These are phyloP conservation scores for Maudiozyma serrabonitensis DNA, from an alignment of 805 yeast species.

Conservation along the genomic window DNA sequence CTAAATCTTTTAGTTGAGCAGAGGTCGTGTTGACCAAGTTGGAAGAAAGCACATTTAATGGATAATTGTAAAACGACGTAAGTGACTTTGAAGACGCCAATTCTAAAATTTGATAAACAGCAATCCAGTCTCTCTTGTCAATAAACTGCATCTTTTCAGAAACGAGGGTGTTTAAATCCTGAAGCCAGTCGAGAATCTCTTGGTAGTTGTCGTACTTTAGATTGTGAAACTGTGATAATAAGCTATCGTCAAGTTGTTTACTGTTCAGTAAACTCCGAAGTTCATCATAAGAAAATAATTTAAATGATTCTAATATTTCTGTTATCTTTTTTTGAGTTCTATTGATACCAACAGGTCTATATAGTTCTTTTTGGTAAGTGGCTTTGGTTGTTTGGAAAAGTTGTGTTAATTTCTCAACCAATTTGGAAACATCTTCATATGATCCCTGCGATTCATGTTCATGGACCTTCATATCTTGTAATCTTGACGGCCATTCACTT, in stretches of 20 bases:
- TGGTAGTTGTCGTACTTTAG: constrained; percentile 18
- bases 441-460: constrained; percentile 6
- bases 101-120: constrained; percentile 64
- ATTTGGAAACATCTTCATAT: constrained; percentile 19
- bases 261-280: constrained; percentile 8
- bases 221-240: constrained; percentile 13
- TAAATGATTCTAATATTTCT: constrained; percentile 12
- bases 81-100: constrained; percentile 49
- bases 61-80: constrained; percentile 40
- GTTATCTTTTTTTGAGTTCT: constrained; percentile 17
- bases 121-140: constrained; percentile 67
- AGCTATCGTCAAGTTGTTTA: constrained; percentile 22
- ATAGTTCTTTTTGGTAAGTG: constrained; percentile 57
- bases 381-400: constrained; percentile 60
- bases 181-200: constrained; percentile 52
- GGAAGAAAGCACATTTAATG: constrained; percentile 12
- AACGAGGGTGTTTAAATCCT: constrained; percentile 53
- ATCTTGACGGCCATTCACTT: constrained; percentile 39
- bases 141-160: constrained; percentile 39
- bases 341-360: constrained; percentile 41
- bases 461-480: constrained; percentile 26
- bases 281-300: constrained; percentile 11
- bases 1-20: constrained; percentile 41
- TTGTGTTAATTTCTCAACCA: constrained; percentile 27
- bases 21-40: constrained; percentile 15